Evolutionary conservation across 2,329 filamentous ascomycete species (phyloP), one percentile per base, ranked within the genome.

Genomic region (Aspergillus puulaauensis): DNA sequence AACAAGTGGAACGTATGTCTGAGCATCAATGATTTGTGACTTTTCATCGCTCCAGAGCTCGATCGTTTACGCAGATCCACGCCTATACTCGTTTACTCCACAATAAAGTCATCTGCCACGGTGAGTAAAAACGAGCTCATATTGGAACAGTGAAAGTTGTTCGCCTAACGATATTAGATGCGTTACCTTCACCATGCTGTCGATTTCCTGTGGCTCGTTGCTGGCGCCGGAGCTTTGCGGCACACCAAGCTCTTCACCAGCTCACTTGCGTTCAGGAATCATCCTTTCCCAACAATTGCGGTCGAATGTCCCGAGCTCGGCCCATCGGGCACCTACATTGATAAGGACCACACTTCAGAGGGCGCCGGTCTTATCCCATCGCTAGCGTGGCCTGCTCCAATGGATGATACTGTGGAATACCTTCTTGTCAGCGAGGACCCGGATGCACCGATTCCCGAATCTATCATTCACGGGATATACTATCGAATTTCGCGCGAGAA

Each of bases 371-470:
- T 63, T 17, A 73, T 81, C 39, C 79, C 80, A 0, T 69, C 70
- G 6, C 57, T 82, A 23, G 64, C 62, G 40, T 82, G 79, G 79
- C 66, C 73, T 6, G 68, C 73, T 3, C 61, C 66, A 4, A 67
- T 67, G 1, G 54, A 71, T 7, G 63, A 64, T 6, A 71, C 79
- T 11, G 72, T 72, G 53, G 72, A 83, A 64, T 83, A 79, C 72
- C 57, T 83, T 17, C 64, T 83, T 15, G 65, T 82, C 14, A 69
- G 67, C 40, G 79, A 82, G 58, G 79, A 83, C 53, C 78, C 78
- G 2, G 80, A 82, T 64, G 76, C 75, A 15, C 78, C 79, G 17
- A 50, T 81, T 31, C 73, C 77, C 6, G 76, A 70, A 9, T 76
- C 80, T 6, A 72, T 79, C n/a, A 72, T 73, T 24, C 80, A 82